Evolutionary conservation across 768 basidiomycete genomes (phyloP), one percentile per base, ranked within the genome.

Genomic region (Megacollybia marginata): DNA sequence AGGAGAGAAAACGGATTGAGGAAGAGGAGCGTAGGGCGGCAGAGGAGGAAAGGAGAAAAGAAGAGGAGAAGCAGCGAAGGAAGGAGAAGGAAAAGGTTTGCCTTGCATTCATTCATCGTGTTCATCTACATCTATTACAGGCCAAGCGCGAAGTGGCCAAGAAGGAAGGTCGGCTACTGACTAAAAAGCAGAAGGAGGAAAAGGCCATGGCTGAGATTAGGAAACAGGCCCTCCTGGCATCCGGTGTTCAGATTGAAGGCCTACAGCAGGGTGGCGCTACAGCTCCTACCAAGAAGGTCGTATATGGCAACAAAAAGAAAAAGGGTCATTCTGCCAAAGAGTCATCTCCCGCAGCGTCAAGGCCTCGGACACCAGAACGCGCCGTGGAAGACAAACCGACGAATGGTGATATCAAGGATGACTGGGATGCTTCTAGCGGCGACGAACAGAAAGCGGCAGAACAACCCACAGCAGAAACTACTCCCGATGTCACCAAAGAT

Each of bases 181-280:
- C 95, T n/a, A 93, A 95, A 66, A 96, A 94, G 68, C 94, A 98
- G 65, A 95, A 92, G 66, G 88, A 91, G 60, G 94, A 97, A 64
- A 84, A 78, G 57, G 88, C 88, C 18, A 87, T 83, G 55, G 93
- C 92, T 2, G 94, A 97, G 64, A 80, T 91, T 31, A 84, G 93
- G 49, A 88, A 83, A 62, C 82, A 95, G 62, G 94, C 95, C 2
- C 78, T 98, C 47, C 74, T 98, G 46, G 86, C 89, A 16, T 87
- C 89, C 33, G 93, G 92, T 46, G 87, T 88, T 44, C 83, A 85
- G 57, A 87, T 99, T 52, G 93, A 94, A 59, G 96, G 91, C 52
- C 71, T 98, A 16, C 85, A 91, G 48, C 79, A 86, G 54, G 54
- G 68, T 31, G 62, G 75, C 18, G 69, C 58, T 54, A 69, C 61